phyloP scores from a whole-genome alignment of 2,329 filamentous ascomycete genomes.

The Pestalotiopsis sp. region DNA sequence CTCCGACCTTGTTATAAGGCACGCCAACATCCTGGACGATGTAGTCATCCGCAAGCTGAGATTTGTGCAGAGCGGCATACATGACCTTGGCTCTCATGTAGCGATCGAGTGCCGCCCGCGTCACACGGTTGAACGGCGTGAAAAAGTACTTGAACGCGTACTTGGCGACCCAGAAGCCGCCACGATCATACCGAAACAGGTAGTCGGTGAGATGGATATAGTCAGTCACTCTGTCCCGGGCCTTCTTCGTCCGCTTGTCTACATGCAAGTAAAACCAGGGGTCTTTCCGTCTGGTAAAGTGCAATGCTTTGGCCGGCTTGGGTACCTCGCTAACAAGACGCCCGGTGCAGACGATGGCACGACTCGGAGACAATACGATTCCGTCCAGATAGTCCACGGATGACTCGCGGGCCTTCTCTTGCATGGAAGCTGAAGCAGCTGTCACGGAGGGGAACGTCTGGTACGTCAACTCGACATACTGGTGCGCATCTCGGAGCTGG shows the following conservation, averaged over 20 bases:
- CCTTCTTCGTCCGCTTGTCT: conserved; percentile 36
- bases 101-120: conserved; percentile 60
- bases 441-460: conserved; percentile 42
- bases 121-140: conserved; percentile 65
- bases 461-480: conserved; percentile 61
- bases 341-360: conserved; percentile 63
- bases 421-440: conserved; percentile 44
- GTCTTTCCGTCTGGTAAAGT: conserved; percentile 61
- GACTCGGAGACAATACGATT: conserved; percentile 60
- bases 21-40: conserved; percentile 67
- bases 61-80: conserved; percentile 66
- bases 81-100: conserved; percentile 66
- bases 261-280: conserved; percentile 77
- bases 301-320: conserved; percentile 31
- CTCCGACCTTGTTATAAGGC: conserved; percentile 41
- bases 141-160: conserved; percentile 67
- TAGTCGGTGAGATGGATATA: conserved; percentile 66
- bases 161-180: conserved; percentile 67
- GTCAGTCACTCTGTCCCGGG: conserved; percentile 41
- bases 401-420: conserved; percentile 39
- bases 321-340: conserved; percentile 51
- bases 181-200: conserved; percentile 71
- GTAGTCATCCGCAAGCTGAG: conserved; percentile 59
- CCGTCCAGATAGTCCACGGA: conserved; percentile 68
- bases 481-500: conserved; percentile 54